Conservation (phyloP, 1,284 basidiomycete genomes). For the Malassezia japonica region DNA sequence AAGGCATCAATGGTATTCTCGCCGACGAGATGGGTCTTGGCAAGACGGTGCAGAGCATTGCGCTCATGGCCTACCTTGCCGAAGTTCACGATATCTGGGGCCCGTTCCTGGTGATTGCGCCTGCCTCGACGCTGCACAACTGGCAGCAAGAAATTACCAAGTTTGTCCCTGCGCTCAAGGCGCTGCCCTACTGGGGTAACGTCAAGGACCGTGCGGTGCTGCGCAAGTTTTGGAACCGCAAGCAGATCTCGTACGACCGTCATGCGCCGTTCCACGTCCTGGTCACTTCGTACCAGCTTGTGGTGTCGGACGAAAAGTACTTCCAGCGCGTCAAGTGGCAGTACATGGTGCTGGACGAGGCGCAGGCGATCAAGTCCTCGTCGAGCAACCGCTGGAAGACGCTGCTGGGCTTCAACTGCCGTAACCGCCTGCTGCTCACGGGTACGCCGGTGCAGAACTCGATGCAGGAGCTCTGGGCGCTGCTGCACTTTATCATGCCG, state of each 20-base stretch:
- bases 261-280: constrained; percentile 94
- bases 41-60: constrained; percentile 97
- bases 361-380: constrained; percentile 98
- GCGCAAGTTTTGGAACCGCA: constrained; percentile 96
- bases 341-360: constrained; percentile 98
- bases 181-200: constrained; percentile 95
- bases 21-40: constrained; percentile 71
- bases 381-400: constrained; percentile 97
- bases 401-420: constrained; percentile 84
- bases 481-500: constrained; percentile 99
- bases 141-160: constrained; percentile 98
- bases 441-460: constrained; percentile 99
- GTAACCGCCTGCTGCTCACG: constrained; percentile 87
- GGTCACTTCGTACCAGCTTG: constrained; percentile 93
- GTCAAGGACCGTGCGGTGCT: constrained; percentile 90
- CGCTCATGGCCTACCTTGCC: constrained; percentile 87
- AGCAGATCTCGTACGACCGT: constrained; percentile 87
- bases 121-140: constrained; percentile 93
- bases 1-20: constrained; percentile 62
- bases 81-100: constrained; percentile 99
- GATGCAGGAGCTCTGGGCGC: constrained; percentile 99
- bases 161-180: constrained; percentile 88
- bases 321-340: constrained; percentile 98
- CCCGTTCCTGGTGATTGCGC: constrained; percentile 97
- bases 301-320: constrained; percentile 95